Evolutionary conservation across 176 grass and related monocot genomes (phyloP).

Genomic region (Bromus sterilis): DNA sequence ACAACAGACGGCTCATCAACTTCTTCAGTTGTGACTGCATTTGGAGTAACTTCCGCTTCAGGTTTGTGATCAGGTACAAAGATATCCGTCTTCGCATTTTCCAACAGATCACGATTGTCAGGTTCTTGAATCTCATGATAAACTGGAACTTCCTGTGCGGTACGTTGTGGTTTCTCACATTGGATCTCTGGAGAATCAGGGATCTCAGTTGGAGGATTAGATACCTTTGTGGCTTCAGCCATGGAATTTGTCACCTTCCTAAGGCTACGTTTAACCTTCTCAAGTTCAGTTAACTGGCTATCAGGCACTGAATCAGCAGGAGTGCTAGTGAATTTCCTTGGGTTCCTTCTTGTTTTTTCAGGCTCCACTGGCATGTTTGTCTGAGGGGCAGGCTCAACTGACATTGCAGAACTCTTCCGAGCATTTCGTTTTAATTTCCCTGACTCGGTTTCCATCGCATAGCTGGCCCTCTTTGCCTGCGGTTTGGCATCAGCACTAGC

Average conservation of each 20-base stretch:
- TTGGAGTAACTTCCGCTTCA: constrained; percentile 29
- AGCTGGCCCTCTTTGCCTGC: constrained; percentile 43
- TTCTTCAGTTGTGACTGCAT: constrained; percentile 31
- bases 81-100: constrained; percentile 37
- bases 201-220: constrained; percentile 35
- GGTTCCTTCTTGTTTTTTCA: constrained; percentile 61
- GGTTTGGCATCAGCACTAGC: constrained; percentile 48
- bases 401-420: constrained; percentile 40
- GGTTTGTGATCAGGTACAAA: constrained; percentile 36
- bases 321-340: constrained; percentile 40
- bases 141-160: constrained; percentile 27
- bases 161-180: constrained; percentile 31
- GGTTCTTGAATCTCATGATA: constrained; percentile 33
- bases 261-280: constrained; percentile 86
- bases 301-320: constrained; percentile 54
- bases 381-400: constrained; percentile 35
- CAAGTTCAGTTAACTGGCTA: constrained; percentile 71
- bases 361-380: constrained; percentile 30
- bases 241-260: constrained; percentile 83
- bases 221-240: constrained; percentile 51
- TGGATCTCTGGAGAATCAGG: constrained; percentile 34
- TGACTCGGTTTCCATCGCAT: constrained; percentile 83
- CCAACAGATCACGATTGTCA: constrained; percentile 29
- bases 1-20: constrained; percentile 21
- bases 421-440: constrained; percentile 67